phyloP scores from a whole-genome alignment of 768 basidiomycete species.

The Trametes cingulata region DNA sequence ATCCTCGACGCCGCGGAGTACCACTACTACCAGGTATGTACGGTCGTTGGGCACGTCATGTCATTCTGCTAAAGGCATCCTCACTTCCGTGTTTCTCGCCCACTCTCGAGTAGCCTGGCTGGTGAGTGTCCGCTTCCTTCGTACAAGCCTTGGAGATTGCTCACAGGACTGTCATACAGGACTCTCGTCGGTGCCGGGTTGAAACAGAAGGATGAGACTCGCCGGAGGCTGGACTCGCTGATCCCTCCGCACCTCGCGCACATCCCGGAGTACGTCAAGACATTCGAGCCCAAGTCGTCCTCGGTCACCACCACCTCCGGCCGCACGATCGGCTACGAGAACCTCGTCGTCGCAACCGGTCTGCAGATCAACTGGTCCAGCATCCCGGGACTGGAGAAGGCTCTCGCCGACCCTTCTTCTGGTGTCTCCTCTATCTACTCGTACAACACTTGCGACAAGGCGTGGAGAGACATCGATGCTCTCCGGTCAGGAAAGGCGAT shows the following conservation, averaged over 20 bases:
- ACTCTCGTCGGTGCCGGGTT: slow-evolving; percentile 93
- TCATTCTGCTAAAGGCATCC: not conserved
- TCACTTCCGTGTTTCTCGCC: not conserved
- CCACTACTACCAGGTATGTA: slow-evolving; percentile 80
- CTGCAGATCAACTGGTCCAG: slow-evolving; percentile 83
- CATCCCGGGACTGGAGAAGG: slow-evolving; percentile 71
- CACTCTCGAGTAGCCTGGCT: slow-evolving; percentile 70
- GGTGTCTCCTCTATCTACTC: slow-evolving; percentile 94
- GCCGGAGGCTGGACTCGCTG: slow-evolving; percentile 63
- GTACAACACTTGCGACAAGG: slow-evolving; percentile 86
- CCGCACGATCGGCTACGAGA: slow-evolving; percentile 74
- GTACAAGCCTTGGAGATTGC: not conserved
- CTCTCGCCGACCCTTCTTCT: slow-evolving; percentile 72
- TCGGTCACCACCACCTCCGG: slow-evolving; percentile 73
- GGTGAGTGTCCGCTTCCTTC: slow-evolving; percentile 47
- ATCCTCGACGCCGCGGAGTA: slow-evolving; percentile 80
- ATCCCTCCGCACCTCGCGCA: slow-evolving; percentile 75
- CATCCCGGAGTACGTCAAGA: slow-evolving; percentile 66
- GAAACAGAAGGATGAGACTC: slow-evolving; percentile 64
- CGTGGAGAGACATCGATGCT: slow-evolving; percentile 78
- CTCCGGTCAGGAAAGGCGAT: slow-evolving; percentile 80
- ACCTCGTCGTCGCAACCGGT: slow-evolving; percentile 86
- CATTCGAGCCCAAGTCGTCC: slow-evolving; percentile 76
- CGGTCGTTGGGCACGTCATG: not conserved
- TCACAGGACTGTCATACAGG: slow-evolving; percentile 44